These are phyloP conservation scores for Rhodotorula toruloides DNA, from an alignment of 768 basidiomycete genomes.

Conservation along the genomic window DNA sequence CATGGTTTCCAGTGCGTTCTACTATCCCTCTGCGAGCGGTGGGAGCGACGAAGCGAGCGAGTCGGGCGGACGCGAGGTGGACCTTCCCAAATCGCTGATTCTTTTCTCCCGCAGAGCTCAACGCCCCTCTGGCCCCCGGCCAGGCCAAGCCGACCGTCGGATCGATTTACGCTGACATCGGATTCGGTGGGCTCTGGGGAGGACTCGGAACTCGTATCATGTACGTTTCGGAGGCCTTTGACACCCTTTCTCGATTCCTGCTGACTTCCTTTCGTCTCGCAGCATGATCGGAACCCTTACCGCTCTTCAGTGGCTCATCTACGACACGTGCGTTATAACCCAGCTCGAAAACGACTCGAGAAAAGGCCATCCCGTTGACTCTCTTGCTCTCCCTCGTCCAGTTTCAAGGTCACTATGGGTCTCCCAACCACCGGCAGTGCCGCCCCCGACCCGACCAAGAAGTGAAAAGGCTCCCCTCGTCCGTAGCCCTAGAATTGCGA, in stretches of 20 bases:
- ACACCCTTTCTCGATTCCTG: not conserved
- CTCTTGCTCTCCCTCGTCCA: not conserved
- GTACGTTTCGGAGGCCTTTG: conserved; percentile 47
- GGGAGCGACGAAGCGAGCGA: not conserved
- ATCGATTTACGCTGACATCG: conserved; percentile 41
- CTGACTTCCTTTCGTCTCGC: conserved; percentile 1
- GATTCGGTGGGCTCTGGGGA: conserved; percentile 43
- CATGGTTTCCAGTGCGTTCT: conserved; percentile 33
- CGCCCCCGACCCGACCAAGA: conserved; percentile 25
- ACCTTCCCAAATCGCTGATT: no score
- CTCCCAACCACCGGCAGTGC: conserved; percentile 37
- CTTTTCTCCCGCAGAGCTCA: conserved; percentile 32
- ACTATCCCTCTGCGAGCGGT: not conserved
- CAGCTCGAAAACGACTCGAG: no score
- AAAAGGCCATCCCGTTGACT: no score
- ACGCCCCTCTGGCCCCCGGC: conserved; percentile 40
- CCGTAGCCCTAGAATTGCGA: not conserved
- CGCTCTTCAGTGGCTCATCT: conserved; percentile 64
- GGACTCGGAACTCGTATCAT: conserved; percentile 80
- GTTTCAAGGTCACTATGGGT: conserved; percentile 21
- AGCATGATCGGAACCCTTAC: conserved; percentile 50
- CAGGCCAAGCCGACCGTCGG: conserved; percentile 40
- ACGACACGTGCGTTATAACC: conserved; percentile 81
- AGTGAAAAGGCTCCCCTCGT: conserved; percentile 23
- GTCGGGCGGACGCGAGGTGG: no score